These are phyloP conservation scores for Durio zibethinus DNA, from an alignment of 345 rosid species.

Conservation along the genomic window DNA sequence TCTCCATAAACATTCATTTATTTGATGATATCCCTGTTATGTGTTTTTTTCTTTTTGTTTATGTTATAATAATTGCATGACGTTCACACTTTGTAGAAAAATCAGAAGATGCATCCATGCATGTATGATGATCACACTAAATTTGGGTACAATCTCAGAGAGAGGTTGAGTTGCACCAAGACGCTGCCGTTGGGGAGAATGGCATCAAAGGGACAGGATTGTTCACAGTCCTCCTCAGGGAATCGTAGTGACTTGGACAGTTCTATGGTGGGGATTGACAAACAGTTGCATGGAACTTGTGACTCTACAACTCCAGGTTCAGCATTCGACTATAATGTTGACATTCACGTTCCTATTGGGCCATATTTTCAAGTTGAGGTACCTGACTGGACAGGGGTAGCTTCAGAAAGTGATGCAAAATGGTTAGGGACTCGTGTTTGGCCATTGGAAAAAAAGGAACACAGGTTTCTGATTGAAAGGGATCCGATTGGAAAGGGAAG, in stretches of 20 bases:
- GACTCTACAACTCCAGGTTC: constrained; percentile 32
- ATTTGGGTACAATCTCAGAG: constrained; percentile 67
- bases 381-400: constrained; percentile 58
- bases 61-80: constrained; percentile 10
- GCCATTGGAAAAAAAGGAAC: constrained; percentile 51
- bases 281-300: constrained; percentile 6
- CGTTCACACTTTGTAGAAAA: constrained; percentile 42
- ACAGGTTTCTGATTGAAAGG: constrained; percentile 54
- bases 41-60: not conserved
- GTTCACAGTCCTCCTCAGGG: constrained; percentile 25
- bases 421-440: constrained; percentile 77
- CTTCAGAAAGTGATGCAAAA: constrained; percentile 54
- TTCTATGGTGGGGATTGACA: constrained; percentile 5
- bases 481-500: constrained; percentile 91
- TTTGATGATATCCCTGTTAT: not conserved
- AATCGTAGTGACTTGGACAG: constrained; percentile 25
- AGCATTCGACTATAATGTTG: constrained; percentile 31
- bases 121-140: constrained; percentile 67
- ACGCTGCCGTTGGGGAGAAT: constrained; percentile 18
- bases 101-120: constrained; percentile 74
- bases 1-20: not conserved
- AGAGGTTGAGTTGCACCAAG: constrained; percentile 42
- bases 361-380: constrained; percentile 66
- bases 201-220: constrained; percentile 23
- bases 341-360: constrained; percentile 49